Evolutionary conservation across 73 alveolate species (phyloP).

Genomic region (Paramecium octaurelia): DNA sequence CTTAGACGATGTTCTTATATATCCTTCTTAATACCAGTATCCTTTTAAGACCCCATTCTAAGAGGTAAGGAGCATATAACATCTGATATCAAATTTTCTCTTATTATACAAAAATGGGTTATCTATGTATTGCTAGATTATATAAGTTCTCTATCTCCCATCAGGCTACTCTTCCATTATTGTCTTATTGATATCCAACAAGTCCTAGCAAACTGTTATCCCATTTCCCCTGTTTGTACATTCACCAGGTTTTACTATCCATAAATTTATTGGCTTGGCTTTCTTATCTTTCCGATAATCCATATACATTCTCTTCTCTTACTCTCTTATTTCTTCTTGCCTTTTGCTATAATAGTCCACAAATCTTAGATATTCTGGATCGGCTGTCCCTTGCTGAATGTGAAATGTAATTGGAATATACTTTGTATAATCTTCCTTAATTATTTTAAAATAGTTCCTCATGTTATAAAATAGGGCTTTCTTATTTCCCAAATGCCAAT

Average conservation of each 20-base stretch:
- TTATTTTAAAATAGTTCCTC: slow-evolving; percentile 73
- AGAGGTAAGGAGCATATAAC: slow-evolving; percentile 66
- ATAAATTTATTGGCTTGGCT: slow-evolving; percentile 57
- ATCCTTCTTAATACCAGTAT: slow-evolving; percentile 74
- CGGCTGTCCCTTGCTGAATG: slow-evolving; percentile 68
- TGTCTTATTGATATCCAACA: slow-evolving; percentile 63
- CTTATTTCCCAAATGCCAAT: slow-evolving; percentile 76
- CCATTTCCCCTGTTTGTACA: slow-evolving; percentile 85
- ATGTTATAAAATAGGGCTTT: slow-evolving; percentile 82
- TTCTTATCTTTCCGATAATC: neutral
- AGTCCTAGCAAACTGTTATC: slow-evolving; percentile 62
- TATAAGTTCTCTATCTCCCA: slow-evolving; percentile 61
- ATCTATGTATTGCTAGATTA: slow-evolving; percentile 67
- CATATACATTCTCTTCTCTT: slow-evolving; percentile 4
- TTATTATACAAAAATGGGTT: slow-evolving; percentile 70
- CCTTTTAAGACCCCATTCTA: slow-evolving; percentile 70
- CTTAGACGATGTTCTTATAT: slow-evolving; percentile 70
- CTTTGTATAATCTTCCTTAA: slow-evolving; percentile 72
- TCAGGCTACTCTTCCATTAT: slow-evolving; percentile 52
- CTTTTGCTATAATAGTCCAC: slow-evolving; percentile 54
- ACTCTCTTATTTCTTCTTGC: slow-evolving; percentile 47
- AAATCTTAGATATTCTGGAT: slow-evolving; percentile 66
- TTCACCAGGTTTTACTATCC: slow-evolving; percentile 94
- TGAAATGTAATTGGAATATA: slow-evolving; percentile 83
- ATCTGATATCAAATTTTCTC: slow-evolving; percentile 75